These are phyloP conservation scores for Suillus ampliporus DNA, from an alignment of 768 basidiomycete genomes.

Conservation along the genomic window DNA sequence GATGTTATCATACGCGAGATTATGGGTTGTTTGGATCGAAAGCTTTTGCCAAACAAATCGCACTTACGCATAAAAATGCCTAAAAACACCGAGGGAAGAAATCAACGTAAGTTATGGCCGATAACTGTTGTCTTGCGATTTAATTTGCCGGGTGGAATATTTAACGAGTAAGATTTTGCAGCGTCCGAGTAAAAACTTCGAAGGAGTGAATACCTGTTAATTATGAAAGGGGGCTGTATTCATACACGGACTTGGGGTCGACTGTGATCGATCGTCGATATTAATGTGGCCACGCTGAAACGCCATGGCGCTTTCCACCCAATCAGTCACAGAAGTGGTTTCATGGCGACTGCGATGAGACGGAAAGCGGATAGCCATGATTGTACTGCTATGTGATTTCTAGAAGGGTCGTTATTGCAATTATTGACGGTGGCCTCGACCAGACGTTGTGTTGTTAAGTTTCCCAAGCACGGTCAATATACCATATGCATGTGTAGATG, in stretches of 20 bases:
- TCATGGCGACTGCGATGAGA: background rate
- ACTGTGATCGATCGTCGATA: conserved; percentile 5
- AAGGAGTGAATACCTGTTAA: background rate
- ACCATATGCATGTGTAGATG: background rate
- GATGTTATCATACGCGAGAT: background rate
- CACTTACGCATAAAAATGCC: background rate
- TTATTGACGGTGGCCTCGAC: background rate
- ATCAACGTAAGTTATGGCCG: background rate
- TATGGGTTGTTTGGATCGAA: conserved; percentile 8
- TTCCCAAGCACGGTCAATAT: background rate
- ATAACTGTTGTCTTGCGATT: background rate
- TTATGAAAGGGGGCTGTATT: conserved; percentile 2
- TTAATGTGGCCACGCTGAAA: conserved; percentile 4
- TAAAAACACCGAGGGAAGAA: background rate
- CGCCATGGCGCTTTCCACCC: background rate
- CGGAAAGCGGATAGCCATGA: background rate
- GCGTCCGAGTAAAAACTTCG: background rate
- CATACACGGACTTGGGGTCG: background rate
- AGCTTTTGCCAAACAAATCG: conserved; percentile 10
- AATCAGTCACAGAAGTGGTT: conserved; percentile 12
- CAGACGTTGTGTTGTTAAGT: background rate
- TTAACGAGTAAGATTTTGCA: background rate
- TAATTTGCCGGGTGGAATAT: conserved; percentile 1
- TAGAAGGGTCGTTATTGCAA: conserved; percentile 5
- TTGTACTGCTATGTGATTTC: conserved; percentile 7